Evolutionary conservation across 306 rosid species (phyloP).

Genomic region (Psophocarpus tetragonolobus): DNA sequence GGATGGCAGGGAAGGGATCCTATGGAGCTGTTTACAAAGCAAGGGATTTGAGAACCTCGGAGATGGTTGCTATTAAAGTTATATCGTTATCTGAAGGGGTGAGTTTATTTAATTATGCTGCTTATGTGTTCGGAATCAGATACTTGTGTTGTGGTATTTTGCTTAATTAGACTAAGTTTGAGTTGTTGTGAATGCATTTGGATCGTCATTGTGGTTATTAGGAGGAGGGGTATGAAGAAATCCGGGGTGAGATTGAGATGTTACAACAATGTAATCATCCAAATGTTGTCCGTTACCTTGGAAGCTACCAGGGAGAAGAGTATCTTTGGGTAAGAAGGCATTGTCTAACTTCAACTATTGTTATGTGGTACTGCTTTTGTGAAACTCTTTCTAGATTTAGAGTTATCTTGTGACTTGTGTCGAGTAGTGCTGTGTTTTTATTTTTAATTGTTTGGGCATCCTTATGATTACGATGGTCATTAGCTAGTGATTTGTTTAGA

Average conservation of each 20-base stretch:
- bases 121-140: background rate
- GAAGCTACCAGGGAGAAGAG: constrained; percentile 99
- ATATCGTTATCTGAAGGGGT: constrained; percentile 95
- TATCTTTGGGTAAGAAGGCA: constrained; percentile 84
- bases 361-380: constrained; percentile 17
- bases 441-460: constrained; percentile 1
- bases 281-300: constrained; percentile 94
- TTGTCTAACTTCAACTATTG: background rate
- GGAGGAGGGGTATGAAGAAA: constrained; percentile 99
- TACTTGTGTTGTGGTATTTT: constrained; percentile 14
- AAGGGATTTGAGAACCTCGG: constrained; percentile 85
- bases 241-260: constrained; percentile 98
- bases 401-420: background rate
- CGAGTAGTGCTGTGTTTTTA: background rate
- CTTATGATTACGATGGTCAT: constrained; percentile 8
- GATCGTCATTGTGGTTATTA: constrained; percentile 41
- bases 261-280: constrained; percentile 99
- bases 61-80: constrained; percentile 93
- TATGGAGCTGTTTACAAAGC: constrained; percentile 98
- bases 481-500: constrained; percentile 9
- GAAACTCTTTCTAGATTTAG: constrained; percentile 8
- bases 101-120: constrained; percentile 35
- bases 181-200: constrained; percentile 21
- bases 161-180: constrained; percentile 6
- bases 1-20: constrained; percentile 87